These are phyloP conservation scores for Calocybe gangraenosa DNA, from an alignment of 768 basidiomycete species.

Conservation along the genomic window DNA sequence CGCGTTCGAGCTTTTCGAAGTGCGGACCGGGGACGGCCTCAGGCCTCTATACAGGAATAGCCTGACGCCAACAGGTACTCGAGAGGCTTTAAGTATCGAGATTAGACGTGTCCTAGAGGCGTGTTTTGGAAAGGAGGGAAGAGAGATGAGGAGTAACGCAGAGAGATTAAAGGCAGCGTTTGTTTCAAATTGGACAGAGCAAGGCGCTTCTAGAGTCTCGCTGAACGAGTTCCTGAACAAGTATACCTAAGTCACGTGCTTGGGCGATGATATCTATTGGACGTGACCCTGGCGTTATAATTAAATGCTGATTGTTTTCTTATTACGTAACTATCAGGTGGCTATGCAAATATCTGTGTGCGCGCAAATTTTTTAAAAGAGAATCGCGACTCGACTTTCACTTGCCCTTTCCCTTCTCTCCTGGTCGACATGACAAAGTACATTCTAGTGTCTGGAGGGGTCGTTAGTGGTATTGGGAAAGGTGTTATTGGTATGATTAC, in stretches of 20 bases:
- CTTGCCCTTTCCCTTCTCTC: conserved; percentile 2
- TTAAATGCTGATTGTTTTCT: too few relatives aligned
- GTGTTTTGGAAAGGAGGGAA: conserved; percentile 9
- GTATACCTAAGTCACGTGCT: conserved; percentile 3
- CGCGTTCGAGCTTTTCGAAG: conserved; percentile 18
- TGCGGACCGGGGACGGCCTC: conserved; percentile 16
- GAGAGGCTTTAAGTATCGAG: conserved; percentile 14
- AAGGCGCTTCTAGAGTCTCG: conserved; percentile 4
- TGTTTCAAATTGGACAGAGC: conserved; percentile 7
- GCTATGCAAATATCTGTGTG: conserved; percentile 9
- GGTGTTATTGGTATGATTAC: conserved; percentile 88
- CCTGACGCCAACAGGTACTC: conserved; percentile 9
- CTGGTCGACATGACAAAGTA: conserved; percentile 78
- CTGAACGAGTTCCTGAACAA: conserved; percentile 3
- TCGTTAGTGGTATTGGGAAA: conserved; percentile 98
- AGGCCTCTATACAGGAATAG: conserved; percentile 11
- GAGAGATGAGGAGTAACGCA: conserved; percentile 11
- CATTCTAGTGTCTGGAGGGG: conserved; percentile 94
- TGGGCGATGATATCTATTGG: too few relatives aligned
- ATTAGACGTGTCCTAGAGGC: conserved; percentile 9
- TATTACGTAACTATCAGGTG: too few relatives aligned
- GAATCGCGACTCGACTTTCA: too few relatives aligned
- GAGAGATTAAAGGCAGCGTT: conserved; percentile 5
- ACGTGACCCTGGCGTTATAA: too few relatives aligned
- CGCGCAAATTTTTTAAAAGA: conserved; percentile 2